A percentile compares a stretch with the other conserved stretches of the same genome.
These are phyloP conservation scores for Trichoderma simmonsii DNA, from an alignment of 2,329 filamentous ascomycete genomes.

Conservation along the genomic window DNA sequence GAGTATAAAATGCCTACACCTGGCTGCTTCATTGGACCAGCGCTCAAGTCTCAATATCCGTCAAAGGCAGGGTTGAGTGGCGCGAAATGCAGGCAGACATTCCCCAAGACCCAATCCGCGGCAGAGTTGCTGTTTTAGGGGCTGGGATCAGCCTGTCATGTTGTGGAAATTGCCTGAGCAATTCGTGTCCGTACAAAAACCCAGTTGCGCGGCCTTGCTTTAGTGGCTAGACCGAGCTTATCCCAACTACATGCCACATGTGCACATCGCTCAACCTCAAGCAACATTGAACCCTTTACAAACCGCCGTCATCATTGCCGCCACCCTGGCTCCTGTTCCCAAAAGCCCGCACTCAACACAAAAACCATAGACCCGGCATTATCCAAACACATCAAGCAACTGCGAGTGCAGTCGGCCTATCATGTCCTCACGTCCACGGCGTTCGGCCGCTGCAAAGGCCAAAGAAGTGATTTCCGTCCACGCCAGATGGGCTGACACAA, in stretches of 20 bases:
- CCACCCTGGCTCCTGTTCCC: neutral
- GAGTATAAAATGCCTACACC: neutral
- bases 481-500: slow-evolving; percentile 41
- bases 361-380: neutral
- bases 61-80: slow-evolving; percentile 2
- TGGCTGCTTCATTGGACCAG: slow-evolving; percentile 1
- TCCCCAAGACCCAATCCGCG: slow-evolving; percentile 1
- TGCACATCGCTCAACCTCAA: slow-evolving; percentile 4
- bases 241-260: slow-evolving; percentile 10
- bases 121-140: slow-evolving; percentile 11
- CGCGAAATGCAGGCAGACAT: slow-evolving; percentile 1
- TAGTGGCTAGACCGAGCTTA: slow-evolving; percentile 15
- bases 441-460: slow-evolving; percentile 42
- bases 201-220: slow-evolving; percentile 6
- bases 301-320: neutral
- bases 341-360: neutral
- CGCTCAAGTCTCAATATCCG: neutral
- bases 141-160: slow-evolving; percentile 9
- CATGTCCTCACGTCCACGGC: slow-evolving; percentile 49
- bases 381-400: neutral
- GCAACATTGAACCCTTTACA: neutral
- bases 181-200: slow-evolving; percentile 2
- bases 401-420: slow-evolving; percentile 16
- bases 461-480: slow-evolving; percentile 43
- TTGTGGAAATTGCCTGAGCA: slow-evolving; percentile 6